A percentile compares a stretch with the other conserved stretches of the same genome.
phyloP scores from a whole-genome alignment of 169 alveolate genomes.

The Besnoitia besnoiti region DNA sequence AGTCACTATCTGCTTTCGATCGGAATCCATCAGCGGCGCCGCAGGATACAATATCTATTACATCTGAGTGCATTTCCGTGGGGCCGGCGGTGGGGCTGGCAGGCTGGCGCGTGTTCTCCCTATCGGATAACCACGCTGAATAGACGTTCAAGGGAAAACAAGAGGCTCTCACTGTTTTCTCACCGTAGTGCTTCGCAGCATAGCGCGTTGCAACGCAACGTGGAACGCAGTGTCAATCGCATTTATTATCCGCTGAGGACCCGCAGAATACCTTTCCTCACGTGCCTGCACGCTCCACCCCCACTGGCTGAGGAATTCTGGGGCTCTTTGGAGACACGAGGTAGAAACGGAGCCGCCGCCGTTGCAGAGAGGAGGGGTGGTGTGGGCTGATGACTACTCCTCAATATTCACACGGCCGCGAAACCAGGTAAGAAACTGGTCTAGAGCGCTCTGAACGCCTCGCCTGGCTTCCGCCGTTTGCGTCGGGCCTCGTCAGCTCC shows the following conservation, averaged over 20 bases:
- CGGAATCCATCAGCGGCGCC: background rate
- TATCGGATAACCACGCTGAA: background rate
- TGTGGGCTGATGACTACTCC: background rate
- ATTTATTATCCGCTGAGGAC: background rate
- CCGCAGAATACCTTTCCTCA: background rate
- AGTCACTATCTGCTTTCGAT: background rate
- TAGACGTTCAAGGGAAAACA: background rate
- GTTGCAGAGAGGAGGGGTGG: background rate
- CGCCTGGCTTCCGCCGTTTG: background rate
- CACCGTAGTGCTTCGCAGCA: background rate
- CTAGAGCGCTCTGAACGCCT: background rate
- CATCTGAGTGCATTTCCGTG: background rate
- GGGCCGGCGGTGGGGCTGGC: background rate
- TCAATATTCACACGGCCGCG: background rate
- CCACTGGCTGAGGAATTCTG: background rate
- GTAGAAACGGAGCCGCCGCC: background rate
- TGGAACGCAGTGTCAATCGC: background rate
- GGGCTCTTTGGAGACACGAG: background rate
- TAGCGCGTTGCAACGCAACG: background rate
- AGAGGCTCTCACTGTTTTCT: background rate
- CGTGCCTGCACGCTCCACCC: background rate
- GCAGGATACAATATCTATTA: background rate
- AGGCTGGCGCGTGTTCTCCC: background rate
- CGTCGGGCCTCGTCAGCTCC: background rate
- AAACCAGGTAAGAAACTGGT: background rate